These are phyloP conservation scores for Lasiodiplodia theobromae DNA, from an alignment of 2,329 filamentous ascomycete genomes.

Conservation along the genomic window DNA sequence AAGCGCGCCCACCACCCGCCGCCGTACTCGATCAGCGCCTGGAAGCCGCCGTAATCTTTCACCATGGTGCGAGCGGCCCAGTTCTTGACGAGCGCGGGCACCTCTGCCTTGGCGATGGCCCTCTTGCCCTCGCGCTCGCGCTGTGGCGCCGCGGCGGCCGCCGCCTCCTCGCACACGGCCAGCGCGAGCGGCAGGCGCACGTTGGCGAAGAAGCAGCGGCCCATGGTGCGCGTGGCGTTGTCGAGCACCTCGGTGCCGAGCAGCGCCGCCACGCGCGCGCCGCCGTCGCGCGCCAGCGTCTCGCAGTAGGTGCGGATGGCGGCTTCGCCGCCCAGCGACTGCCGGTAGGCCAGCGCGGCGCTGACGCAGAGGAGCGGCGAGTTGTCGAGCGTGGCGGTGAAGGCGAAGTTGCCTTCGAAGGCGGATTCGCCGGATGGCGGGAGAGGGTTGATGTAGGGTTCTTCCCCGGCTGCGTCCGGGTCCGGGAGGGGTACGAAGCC, in stretches of 20 bases:
- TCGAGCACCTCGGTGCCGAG: conserved; percentile 77
- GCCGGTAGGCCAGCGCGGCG: conserved; percentile 74
- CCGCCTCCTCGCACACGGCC: conserved; percentile 34
- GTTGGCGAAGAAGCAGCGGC: conserved; percentile 74
- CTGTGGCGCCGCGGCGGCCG: conserved; percentile 33
- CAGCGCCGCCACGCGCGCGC: conserved; percentile 63
- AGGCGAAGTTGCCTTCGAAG: conserved; percentile 78
- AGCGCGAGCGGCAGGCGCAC: conserved; percentile 72
- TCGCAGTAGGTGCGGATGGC: conserved; percentile 70
- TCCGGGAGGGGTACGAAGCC: conserved; percentile 67
- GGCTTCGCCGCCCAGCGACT: conserved; percentile 75
- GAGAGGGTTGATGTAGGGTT: conserved; percentile 45
- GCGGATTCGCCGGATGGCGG: conserved; percentile 59
- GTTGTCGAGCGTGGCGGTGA: conserved; percentile 77
- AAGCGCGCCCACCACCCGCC: conserved; percentile 73
- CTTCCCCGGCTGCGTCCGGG: conserved; percentile 11
- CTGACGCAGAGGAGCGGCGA: conserved; percentile 75
- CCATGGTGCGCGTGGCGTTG: conserved; percentile 67
- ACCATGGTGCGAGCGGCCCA: conserved; percentile 52
- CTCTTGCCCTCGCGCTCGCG: conserved; percentile 35
- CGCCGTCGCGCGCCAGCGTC: conserved; percentile 69
- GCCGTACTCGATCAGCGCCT: conserved; percentile 68
- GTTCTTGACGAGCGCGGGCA: conserved; percentile 43
- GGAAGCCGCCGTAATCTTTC: conserved; percentile 73
- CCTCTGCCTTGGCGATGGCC: conserved; percentile 35